A percentile compares a stretch with the other conserved stretches of the same genome.
Evolutionary conservation across 2,329 filamentous ascomycete genomes (phyloP).

Genomic region (Aspergillus eucalypticola): DNA sequence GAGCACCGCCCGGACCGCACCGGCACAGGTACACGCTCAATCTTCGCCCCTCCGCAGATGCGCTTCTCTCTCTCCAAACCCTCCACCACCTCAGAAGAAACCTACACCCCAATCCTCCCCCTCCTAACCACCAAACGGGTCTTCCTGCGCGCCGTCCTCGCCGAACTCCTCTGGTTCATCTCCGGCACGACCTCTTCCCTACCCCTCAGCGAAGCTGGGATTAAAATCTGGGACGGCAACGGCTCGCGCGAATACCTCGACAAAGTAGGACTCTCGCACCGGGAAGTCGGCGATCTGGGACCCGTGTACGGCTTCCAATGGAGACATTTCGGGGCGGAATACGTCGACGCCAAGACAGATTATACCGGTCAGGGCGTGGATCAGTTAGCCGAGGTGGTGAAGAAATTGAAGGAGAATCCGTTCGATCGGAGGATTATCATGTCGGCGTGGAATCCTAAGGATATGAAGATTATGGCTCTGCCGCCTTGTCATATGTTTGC

Average conservation of each 20-base stretch:
- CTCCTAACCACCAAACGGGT: conserved; percentile 97
- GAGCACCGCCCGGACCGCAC: conserved; percentile 91
- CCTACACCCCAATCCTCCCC: conserved; percentile 68
- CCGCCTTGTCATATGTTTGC: conserved; percentile 98
- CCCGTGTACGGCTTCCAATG: conserved; percentile 99
- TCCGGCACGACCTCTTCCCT: conserved; percentile 77
- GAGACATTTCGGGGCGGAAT: conserved; percentile 95
- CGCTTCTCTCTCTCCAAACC: conserved; percentile 77
- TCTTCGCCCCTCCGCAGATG: conserved; percentile 84
- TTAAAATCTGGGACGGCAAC: conserved; percentile 99
- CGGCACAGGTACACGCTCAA: conserved; percentile 85
- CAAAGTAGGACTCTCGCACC: conserved; percentile 74
- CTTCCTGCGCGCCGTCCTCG: conserved; percentile 84
- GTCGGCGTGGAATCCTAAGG: conserved; percentile 88
- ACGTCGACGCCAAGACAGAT: conserved; percentile 74
- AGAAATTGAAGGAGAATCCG: conserved; percentile 78
- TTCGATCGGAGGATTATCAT: conserved; percentile 90
- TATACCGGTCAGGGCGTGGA: conserved; percentile 89
- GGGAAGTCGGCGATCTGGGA: conserved; percentile 84
- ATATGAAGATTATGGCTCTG: conserved; percentile 83
- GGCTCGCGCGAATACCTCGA: conserved; percentile 89
- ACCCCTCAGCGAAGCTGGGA: conserved; percentile 72
- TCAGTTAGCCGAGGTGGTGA: conserved; percentile 85
- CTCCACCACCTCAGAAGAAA: conserved; percentile 27
- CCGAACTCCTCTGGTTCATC: conserved; percentile 95